Base-by-base conservation (phyloP, 768 basidiomycete genomes). In the Tremella fuciformis region DNA sequence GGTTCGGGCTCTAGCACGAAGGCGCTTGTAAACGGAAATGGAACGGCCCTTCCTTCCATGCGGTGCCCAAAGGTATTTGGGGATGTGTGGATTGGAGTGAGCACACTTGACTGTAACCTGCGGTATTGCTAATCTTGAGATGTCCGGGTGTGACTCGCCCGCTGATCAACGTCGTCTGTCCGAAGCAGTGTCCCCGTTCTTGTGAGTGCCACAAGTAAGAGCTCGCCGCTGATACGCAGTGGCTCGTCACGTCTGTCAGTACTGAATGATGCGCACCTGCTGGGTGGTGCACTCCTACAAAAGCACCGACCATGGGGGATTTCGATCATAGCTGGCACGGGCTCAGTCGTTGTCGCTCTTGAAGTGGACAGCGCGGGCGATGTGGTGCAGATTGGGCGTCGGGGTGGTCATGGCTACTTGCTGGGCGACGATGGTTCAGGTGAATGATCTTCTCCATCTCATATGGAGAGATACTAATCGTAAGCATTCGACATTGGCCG, bases 181-280 rank as follows among this genome's bases (percentile, higher is more conserved):
- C 18, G 52, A 58, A 13, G 47, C 56, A 1, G 41, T 68, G 8
- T 41, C 18, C 3, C 55, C 64, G 7, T 68, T 65, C 66, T 65
- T 68, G 64, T 66, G 18, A 51, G 64, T 19, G 13, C 7, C 37
- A 59, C 4, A 9, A 46, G n/a, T 46, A 18, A 15, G 4, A 15
- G 6, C 6, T n/a, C 22, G 42, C 7, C 15, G 42, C 41, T 49
- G 13, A 44, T 49, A 21, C 4, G 2, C 46, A 65, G 54, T 52
- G 53, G 41, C 7, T 16, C 22, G 18, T 80, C 82, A 7, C 73
- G 79, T 2, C 78, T 91, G 21, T 78, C 81, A 41, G 81, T 93
- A 50, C 81, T 85, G 41, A 92, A 93, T 75, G 91, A 94, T 73
- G 87, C 88, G 0, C 83, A 87, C 67, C 86, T 94, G 46, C 84